phyloP scores from a whole-genome alignment of 805 yeast genomes.

The Priceomyces melissophilus region DNA sequence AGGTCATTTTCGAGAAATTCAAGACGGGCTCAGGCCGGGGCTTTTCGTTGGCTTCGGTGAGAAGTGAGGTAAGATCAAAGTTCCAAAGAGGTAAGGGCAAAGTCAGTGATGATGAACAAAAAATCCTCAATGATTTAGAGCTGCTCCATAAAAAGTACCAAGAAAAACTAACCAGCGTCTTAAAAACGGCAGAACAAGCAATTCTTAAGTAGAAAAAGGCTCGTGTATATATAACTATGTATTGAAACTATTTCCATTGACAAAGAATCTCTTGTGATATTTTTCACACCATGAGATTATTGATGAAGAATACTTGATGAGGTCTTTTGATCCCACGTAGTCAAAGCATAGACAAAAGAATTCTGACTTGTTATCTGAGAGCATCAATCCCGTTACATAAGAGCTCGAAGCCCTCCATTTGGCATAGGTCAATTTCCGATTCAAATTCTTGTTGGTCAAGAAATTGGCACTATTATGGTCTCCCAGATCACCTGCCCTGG shows the following conservation, averaged over 20 bases:
- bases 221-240: conserved; percentile 20
- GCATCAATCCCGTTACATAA: conserved; percentile 33
- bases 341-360: conserved; percentile 42
- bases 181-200: conserved; percentile 55
- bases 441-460: conserved; percentile 22
- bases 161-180: conserved; percentile 53
- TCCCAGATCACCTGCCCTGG: conserved; percentile 8
- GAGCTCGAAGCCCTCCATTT: conserved; percentile 31
- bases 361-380: conserved; percentile 31
- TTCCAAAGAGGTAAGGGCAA: conserved; percentile 54
- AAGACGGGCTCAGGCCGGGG: conserved; percentile 45
- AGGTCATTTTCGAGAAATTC: conserved; percentile 61
- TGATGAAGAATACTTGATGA: conserved; percentile 59
- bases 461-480: neutral
- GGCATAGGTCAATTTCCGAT: conserved; percentile 45
- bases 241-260: conserved; percentile 65
- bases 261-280: conserved; percentile 65
- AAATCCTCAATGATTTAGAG: conserved; percentile 61
- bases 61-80: conserved; percentile 54
- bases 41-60: conserved; percentile 43
- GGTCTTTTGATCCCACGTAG: conserved; percentile 48
- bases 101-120: conserved; percentile 53
- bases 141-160: conserved; percentile 62
- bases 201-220: conserved; percentile 27
- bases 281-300: conserved; percentile 75